Evolutionary conservation across 208 protist genomes (phyloP).

Genomic region (Leishmania amazonensis): DNA sequence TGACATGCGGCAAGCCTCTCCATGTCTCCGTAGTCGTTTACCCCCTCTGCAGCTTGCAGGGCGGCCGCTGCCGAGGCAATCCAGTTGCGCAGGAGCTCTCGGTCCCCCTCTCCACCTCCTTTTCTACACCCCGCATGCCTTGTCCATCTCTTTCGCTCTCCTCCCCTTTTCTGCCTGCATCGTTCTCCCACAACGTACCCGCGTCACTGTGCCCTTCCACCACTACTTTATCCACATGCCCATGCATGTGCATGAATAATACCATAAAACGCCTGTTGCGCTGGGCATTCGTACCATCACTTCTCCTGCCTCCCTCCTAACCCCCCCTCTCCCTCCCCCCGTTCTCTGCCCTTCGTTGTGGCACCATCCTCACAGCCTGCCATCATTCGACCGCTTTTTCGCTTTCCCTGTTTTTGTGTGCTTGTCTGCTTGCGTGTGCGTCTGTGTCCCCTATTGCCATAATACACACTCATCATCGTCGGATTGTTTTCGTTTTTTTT

Average conservation of each 20-base stretch:
- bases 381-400: not conserved
- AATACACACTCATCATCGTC: not conserved
- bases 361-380: not conserved
- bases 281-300: not conserved
- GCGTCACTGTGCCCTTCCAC: not conserved
- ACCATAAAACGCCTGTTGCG: not conserved
- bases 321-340: not conserved
- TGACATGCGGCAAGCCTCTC: not conserved
- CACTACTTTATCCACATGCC: not conserved
- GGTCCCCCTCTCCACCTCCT: not conserved
- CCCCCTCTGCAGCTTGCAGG: not conserved
- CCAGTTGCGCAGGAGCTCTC: not conserved
- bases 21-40: not conserved
- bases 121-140: not conserved
- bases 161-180: not conserved
- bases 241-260: not conserved
- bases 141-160: not conserved
- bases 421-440: not conserved
- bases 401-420: not conserved
- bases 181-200: not conserved
- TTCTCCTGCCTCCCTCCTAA: not conserved
- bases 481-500: not conserved
- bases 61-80: not conserved
- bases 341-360: not conserved
- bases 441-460: not conserved